Evolutionary conservation across 106 monocot species (phyloP), one percentile per base, ranked within the genome.

Genomic region (Dioscorea dumetorum): DNA sequence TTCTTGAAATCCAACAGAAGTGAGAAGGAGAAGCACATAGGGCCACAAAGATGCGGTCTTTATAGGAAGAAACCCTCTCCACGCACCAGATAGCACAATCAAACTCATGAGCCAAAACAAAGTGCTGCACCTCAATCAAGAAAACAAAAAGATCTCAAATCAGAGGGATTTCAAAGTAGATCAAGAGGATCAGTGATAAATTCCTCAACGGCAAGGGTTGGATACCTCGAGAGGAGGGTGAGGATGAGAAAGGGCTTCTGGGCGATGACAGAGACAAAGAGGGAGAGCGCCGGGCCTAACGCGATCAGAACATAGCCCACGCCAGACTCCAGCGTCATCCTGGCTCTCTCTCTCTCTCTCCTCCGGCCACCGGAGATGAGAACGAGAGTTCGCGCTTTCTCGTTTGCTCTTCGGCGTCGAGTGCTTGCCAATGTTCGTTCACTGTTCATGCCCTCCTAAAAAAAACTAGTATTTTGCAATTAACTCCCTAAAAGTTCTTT

Each of bases 41-140:
- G 81, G 74, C 97, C 97, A 99, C 76, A 78, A 87, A 23, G 76
- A 60, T 48, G 80, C 50, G 4, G 92, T 81, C 50, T 66, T 75
- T 6, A 99, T 19, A 75, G 97, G 97, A 73, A 99, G 97, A 77
- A 99, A 92, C n/a, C 56, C 80, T 72, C 86, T 84, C 97, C 97
- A 99, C 63, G 49, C 70, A 72, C 81, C 97, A 16, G 97, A 91
- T 41, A 99, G 84, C 65, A 99, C 12, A 64, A 99, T 99, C 31
- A 99, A 66, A 69, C 80, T 92, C 53, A 90, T 72, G 8, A 99
- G 82, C 97, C 97, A 99, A 75, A 99, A 92, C 24, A 99, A 72
- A 17, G 89, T 92, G 77, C 92, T 97, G 92, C 78, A 82, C 24
- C 62, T 0, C 15, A 54, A 54, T 16, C 15, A 1, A 16, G 54